Evolutionary conservation across 371 early-diverging fungal species (phyloP).

Genomic region (Zychaea mexicana): DNA sequence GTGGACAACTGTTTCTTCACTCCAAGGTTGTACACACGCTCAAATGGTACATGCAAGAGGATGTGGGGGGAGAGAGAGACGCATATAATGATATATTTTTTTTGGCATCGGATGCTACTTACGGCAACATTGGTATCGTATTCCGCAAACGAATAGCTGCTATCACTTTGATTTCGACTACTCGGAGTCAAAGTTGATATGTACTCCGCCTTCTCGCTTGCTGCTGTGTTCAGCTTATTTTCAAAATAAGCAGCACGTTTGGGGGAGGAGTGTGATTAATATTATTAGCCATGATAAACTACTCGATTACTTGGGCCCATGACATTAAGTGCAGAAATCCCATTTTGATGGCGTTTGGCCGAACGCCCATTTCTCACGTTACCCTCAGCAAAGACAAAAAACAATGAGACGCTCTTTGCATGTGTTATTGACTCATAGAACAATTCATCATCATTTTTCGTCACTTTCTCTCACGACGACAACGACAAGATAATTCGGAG

Average conservation of each 20-base stretch:
- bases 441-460: background rate
- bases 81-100: background rate
- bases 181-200: background rate
- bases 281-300: too few species aligned
- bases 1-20: slow-evolving; percentile 1
- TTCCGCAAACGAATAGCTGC: too few species aligned
- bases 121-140: background rate
- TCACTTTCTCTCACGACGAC: background rate
- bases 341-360: slow-evolving; percentile 13
- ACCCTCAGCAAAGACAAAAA: background rate
- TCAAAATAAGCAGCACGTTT: too few species aligned
- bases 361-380: slow-evolving; percentile 7
- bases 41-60: slow-evolving; percentile 7
- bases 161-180: background rate
- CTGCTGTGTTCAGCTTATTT: too few species aligned
- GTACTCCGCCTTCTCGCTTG: slow-evolving; percentile 4
- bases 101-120: slow-evolving; percentile 14
- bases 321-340: slow-evolving; percentile 8
- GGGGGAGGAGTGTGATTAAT: too few species aligned
- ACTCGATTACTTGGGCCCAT: background rate
- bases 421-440: background rate
- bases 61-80: background rate
- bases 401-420: background rate
- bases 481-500: background rate
- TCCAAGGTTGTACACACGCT: background rate